Conservation (phyloP, 2,329 filamentous ascomycete species). For the Cryphonectria naterciae region DNA sequence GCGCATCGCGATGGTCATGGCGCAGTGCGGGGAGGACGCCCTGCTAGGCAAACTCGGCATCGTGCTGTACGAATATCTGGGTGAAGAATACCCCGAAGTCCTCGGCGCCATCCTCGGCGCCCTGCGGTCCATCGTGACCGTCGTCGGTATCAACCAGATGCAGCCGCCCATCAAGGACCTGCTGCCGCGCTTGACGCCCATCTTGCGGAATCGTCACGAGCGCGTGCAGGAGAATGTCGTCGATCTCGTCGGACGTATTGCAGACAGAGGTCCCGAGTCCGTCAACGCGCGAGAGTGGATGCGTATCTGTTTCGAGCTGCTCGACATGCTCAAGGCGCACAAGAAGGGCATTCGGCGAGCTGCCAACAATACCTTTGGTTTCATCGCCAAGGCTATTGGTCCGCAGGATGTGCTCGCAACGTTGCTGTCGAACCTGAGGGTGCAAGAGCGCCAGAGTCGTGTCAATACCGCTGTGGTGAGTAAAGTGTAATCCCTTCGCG, state of each 20-base stretch:
- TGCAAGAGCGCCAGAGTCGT: constrained; percentile 96
- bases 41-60: constrained; percentile 94
- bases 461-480: constrained; percentile 86
- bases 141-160: constrained; percentile 98
- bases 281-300: constrained; percentile 99
- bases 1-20: constrained; percentile 98
- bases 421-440: constrained; percentile 91
- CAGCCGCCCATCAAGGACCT: constrained; percentile 97
- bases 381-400: constrained; percentile 98
- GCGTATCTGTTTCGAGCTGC: constrained; percentile 97
- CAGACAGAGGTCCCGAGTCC: constrained; percentile 92
- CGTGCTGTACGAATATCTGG: constrained; percentile 95
- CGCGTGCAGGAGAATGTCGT: constrained; percentile 99
- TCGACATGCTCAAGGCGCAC: constrained; percentile 99
- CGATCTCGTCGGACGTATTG: constrained; percentile 95
- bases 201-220: constrained; percentile 95
- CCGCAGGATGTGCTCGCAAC: constrained; percentile 97
- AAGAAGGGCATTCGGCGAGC: constrained; percentile 98
- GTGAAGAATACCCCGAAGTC: constrained; percentile 98
- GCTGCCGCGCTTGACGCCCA: constrained; percentile 93
- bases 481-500: background rate
- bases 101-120: constrained; percentile 95
- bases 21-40: constrained; percentile 94
- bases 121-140: constrained; percentile 92
- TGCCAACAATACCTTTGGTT: constrained; percentile 99